phyloP scores from a whole-genome alignment of 2,329 filamentous ascomycete genomes.

The Gremmenia infestans region DNA sequence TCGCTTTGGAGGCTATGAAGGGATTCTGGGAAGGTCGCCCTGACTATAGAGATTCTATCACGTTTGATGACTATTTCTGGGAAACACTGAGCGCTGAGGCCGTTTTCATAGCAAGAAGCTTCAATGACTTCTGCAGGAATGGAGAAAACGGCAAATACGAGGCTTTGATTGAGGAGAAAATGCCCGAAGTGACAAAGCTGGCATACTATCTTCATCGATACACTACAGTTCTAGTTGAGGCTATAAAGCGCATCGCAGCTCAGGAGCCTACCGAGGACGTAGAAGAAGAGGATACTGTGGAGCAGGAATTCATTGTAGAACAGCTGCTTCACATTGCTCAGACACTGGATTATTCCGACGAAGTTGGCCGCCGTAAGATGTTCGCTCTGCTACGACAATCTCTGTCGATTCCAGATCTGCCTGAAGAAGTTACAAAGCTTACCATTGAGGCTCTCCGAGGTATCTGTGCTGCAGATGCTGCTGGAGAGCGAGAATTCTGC shows the following conservation, averaged over 20 bases:
- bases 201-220: slow-evolving; percentile 84
- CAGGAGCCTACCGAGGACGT: slow-evolving; percentile 55
- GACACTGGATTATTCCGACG: slow-evolving; percentile 94
- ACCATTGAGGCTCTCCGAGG: slow-evolving; percentile 75
- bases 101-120: slow-evolving; percentile 83
- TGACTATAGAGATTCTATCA: slow-evolving; percentile 69
- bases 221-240: slow-evolving; percentile 62
- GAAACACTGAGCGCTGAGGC: slow-evolving; percentile 78
- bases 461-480: slow-evolving; percentile 70
- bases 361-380: slow-evolving; percentile 93
- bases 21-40: slow-evolving; percentile 93
- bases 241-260: slow-evolving; percentile 51
- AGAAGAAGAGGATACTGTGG: slow-evolving; percentile 74
- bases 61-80: slow-evolving; percentile 73
- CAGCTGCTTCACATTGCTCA: slow-evolving; percentile 89
- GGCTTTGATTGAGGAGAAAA: slow-evolving; percentile 78
- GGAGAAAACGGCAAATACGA: slow-evolving; percentile 71
- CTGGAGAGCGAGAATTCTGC: slow-evolving; percentile 77
- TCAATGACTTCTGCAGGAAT: slow-evolving; percentile 85
- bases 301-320: slow-evolving; percentile 93
- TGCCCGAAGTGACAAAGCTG: slow-evolving; percentile 89
- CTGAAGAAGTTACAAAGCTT: slow-evolving; percentile 88
- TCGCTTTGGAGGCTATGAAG: slow-evolving; percentile 89
- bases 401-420: slow-evolving; percentile 78
- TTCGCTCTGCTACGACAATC: slow-evolving; percentile 83